Evolutionary conservation across 2,329 filamentous ascomycete genomes (phyloP).

Genomic region (Zymoseptoria tritici): DNA sequence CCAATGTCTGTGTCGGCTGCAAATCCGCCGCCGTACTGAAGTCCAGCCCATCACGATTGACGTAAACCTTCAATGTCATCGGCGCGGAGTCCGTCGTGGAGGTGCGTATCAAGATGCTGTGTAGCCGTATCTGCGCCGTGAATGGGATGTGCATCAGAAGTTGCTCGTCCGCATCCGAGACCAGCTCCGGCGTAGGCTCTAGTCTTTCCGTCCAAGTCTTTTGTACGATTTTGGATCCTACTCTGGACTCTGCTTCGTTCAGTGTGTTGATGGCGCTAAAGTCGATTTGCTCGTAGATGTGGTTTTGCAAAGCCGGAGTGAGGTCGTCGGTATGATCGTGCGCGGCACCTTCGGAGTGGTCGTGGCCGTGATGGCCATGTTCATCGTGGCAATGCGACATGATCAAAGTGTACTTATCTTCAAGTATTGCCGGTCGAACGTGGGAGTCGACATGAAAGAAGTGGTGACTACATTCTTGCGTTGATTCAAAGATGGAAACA

Average conservation of each 20-base stretch:
- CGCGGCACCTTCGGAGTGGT: slow-evolving; percentile 49
- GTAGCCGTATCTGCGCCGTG: slow-evolving; percentile 86
- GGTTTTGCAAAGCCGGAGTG: slow-evolving; percentile 80
- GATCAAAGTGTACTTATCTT: neutral
- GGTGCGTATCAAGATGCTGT: slow-evolving; percentile 79
- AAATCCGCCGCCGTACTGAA: slow-evolving; percentile 59
- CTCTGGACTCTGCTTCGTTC: slow-evolving; percentile 65
- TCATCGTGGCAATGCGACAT: slow-evolving; percentile 46
- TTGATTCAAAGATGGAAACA: neutral
- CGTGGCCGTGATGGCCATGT: slow-evolving; percentile 35
- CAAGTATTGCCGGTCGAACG: neutral
- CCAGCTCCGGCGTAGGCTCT: slow-evolving; percentile 62
- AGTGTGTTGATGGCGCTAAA: slow-evolving; percentile 78
- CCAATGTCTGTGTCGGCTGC: slow-evolving; percentile 64
- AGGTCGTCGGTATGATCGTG: slow-evolving; percentile 92
- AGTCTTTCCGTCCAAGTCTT: slow-evolving; percentile 88
- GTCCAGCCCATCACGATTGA: slow-evolving; percentile 82
- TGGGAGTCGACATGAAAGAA: neutral
- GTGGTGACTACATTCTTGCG: neutral
- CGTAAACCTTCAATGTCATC: slow-evolving; percentile 74
- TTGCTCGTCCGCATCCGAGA: slow-evolving; percentile 85
- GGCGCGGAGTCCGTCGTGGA: slow-evolving; percentile 65
- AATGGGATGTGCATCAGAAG: slow-evolving; percentile 93
- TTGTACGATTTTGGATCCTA: slow-evolving; percentile 68
- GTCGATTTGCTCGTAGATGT: slow-evolving; percentile 85